A percentile compares a stretch with the other conserved stretches of the same genome.
Evolutionary conservation across 768 basidiomycete genomes (phyloP).

Genomic region (Lentinula aciculospora): DNA sequence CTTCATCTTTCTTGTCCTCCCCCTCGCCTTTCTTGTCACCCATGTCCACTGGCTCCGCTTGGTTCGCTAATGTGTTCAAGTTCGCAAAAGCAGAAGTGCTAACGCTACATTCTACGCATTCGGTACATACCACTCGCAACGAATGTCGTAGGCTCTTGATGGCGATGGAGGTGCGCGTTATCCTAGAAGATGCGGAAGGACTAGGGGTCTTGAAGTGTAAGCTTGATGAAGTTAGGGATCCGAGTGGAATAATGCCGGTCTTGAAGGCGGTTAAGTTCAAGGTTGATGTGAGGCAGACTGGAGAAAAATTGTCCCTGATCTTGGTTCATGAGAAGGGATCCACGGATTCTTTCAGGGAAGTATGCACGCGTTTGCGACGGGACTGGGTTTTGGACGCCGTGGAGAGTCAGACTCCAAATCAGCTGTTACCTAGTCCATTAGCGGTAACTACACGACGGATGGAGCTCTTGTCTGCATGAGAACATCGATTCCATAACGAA

Average conservation of each 20-base stretch:
- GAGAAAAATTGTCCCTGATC: constrained; percentile 47
- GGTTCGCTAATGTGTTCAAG: constrained; percentile 88
- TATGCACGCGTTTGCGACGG: constrained; percentile 58
- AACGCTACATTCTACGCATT: constrained; percentile 51
- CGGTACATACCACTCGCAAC: constrained; percentile 59
- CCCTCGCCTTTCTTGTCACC: constrained; percentile 38
- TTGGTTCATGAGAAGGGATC: constrained; percentile 87
- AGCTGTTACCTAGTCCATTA: constrained; percentile 1
- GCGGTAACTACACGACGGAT: neutral
- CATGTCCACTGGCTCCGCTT: constrained; percentile 46
- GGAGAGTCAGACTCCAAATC: constrained; percentile 8
- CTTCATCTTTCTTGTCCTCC: constrained; percentile 16
- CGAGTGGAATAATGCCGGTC: constrained; percentile 42
- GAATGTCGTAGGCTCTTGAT: constrained; percentile 72
- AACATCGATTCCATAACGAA: neutral
- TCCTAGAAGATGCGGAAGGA: constrained; percentile 50
- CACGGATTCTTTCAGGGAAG: constrained; percentile 70
- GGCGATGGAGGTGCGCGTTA: constrained; percentile 63
- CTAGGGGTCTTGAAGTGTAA: constrained; percentile 71
- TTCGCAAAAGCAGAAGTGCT: constrained; percentile 61
- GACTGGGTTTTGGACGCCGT: constrained; percentile 63
- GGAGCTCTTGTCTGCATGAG: constrained; percentile 1
- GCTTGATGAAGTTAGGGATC: constrained; percentile 60
- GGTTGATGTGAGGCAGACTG: constrained; percentile 60
- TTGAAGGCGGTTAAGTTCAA: constrained; percentile 77